Percentiles rank a stretch among this genome's conserved stretches.
Conservation (phyloP, 768 basidiomycete genomes). For the Trametes cinnabarina region DNA sequence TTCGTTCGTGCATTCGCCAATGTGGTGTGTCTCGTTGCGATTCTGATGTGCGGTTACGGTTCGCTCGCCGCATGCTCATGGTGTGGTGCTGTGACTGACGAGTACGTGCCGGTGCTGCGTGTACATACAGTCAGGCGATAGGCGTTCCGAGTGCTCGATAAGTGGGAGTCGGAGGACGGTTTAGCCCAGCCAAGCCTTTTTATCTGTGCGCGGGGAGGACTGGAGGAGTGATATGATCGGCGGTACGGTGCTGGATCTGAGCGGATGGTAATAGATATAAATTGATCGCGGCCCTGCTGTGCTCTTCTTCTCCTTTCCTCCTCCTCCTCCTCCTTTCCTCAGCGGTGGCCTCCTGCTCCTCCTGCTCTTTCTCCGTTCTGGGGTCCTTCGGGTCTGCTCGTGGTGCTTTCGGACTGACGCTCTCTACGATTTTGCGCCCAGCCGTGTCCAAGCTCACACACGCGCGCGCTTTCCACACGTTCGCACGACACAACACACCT, state of each 20-base stretch:
- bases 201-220: background rate
- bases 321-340: background rate
- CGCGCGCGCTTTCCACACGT: background rate
- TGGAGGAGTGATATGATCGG: conserved; percentile 1
- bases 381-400: background rate
- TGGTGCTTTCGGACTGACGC: background rate
- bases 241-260: background rate
- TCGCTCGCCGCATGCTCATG: too few relatives aligned
- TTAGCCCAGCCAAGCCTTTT: background rate
- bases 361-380: background rate
- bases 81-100: too few relatives aligned
- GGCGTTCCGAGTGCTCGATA: too few relatives aligned
- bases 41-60: too few relatives aligned
- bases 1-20: background rate
- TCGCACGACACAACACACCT: background rate
- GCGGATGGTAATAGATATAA: background rate
- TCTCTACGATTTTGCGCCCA: background rate
- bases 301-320: background rate
- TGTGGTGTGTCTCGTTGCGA: too few relatives aligned
- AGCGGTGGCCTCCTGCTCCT: background rate
- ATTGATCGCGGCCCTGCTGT: conserved; percentile 2
- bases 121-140: too few relatives aligned
- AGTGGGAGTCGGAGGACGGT: background rate
- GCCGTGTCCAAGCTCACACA: background rate
- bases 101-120: too few relatives aligned